Base-by-base conservation (phyloP, 2,329 filamentous ascomycete genomes). In the Beauveria australis region DNA sequence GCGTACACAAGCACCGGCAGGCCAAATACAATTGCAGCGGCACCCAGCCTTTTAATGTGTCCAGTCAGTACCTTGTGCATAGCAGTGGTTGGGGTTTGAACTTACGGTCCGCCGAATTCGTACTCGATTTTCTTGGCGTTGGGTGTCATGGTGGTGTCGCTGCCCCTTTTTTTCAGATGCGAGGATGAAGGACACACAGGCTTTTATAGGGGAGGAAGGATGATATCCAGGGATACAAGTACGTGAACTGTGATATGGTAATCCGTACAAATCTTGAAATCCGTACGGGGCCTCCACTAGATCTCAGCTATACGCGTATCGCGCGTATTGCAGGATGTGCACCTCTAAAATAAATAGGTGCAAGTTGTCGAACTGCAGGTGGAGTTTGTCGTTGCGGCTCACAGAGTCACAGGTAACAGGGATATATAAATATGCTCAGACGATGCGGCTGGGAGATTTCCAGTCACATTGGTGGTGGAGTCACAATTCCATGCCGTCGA, bases 1-100 rank as follows among this genome's bases (percentile, higher is more conserved):
- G 84, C 73, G 72, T 92, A 92, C 69, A 90, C 82, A 54, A 91
- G 78, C 24, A 89, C 62, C 0, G 92, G 92, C 1, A 96, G 83
- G 53, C 87, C 88, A 67, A 93, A 87, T 22, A 88, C 87, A 65
- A 96, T 89, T 55, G 77, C 81, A 28, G 86, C 80, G 28, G 89
- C 89, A 60, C 91, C 91, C 53, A 86, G 76, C 51, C 91, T 93
- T 30, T 28, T 4, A 10, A 4, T 1, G 16, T 18, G 37, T 58
- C n/a, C n/a, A n/a, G n/a, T n/a, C 22, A 58, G 40, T 48, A 41
- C 24, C 2, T 22, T 9, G 12, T 19, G 16, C n/a, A 10, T 6
- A 3, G 5, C 14, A 16, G 18, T 55, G 9, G 12, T 22, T 2
- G 33, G 8, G 3, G 2, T 26, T 43, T 5, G 1, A 43, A 53